Conservation (phyloP, 352 stramenopile species). For the Globisporangium megalacanthum region DNA sequence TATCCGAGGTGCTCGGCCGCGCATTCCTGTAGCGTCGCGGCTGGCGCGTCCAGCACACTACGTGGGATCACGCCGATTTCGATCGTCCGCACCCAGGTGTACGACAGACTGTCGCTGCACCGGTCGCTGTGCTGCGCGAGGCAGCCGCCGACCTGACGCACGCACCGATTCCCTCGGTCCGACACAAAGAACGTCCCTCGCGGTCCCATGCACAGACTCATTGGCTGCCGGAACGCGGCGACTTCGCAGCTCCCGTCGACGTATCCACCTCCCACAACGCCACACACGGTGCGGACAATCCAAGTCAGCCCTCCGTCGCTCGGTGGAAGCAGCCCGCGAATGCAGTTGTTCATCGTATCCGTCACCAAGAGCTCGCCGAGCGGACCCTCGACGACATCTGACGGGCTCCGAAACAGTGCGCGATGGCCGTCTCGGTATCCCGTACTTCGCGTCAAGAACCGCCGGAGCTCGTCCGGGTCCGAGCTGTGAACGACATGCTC, state of each 20-base stretch:
- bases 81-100: conserved; percentile 38
- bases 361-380: conserved; percentile 33
- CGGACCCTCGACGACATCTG: conserved; percentile 20
- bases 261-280: conserved; percentile 19
- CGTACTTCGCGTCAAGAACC: conserved; percentile 12
- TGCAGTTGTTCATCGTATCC: conserved; percentile 59
- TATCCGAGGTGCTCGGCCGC: conserved; percentile 8
- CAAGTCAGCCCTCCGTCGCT: conserved; percentile 11
- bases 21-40: neutral
- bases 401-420: conserved; percentile 40
- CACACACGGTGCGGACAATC: conserved; percentile 27
- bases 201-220: conserved; percentile 23
- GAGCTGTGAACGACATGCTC: conserved; percentile 6
- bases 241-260: conserved; percentile 25
- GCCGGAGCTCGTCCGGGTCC: conserved; percentile 5
- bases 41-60: conserved; percentile 4
- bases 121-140: conserved; percentile 7
- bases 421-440: conserved; percentile 25
- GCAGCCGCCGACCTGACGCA: conserved; percentile 33
- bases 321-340: conserved; percentile 25
- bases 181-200: conserved; percentile 34
- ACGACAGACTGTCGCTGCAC: conserved; percentile 16
- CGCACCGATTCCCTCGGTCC: conserved; percentile 35
- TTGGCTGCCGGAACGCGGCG: conserved; percentile 32
- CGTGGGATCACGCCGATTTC: conserved; percentile 18